Conservation (phyloP, 345 rosid genomes). For the Mercurialis annua region DNA sequence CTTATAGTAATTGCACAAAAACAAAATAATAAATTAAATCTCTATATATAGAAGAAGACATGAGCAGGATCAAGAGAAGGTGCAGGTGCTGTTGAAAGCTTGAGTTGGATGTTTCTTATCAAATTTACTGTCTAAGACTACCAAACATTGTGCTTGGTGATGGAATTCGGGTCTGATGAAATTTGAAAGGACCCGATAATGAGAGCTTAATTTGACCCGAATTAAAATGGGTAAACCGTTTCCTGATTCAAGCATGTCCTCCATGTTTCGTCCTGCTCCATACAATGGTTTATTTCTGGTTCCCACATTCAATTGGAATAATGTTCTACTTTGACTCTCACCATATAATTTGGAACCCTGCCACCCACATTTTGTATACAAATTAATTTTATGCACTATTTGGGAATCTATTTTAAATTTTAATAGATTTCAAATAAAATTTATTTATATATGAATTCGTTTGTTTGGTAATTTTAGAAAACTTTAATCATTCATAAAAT, state of each 20-base stretch:
- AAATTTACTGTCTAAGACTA: conserved; percentile 34
- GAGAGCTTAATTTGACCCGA: conserved; percentile 36
- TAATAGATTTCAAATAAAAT: too few species aligned
- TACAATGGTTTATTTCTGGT: conserved; percentile 69
- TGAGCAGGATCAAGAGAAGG: not conserved
- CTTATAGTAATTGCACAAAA: too few species aligned
- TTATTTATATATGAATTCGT: too few species aligned
- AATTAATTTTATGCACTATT: too few species aligned
- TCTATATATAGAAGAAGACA: not conserved
- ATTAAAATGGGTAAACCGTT: conserved; percentile 58
- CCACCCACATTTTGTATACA: not conserved
- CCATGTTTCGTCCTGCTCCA: conserved; percentile 80
- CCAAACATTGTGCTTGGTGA: conserved; percentile 48
- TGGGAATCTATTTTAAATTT: too few species aligned
- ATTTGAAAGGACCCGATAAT: conserved; percentile 53
- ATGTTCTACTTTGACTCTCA: conserved; percentile 34
- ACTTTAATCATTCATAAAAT: too few species aligned
- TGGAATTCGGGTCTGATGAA: conserved; percentile 53
- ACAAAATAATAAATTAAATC: not conserved
- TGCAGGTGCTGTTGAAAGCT: conserved; percentile 39
- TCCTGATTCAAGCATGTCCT: conserved; percentile 67
- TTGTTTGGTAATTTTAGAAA: too few species aligned
- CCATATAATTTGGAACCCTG: conserved; percentile 60
- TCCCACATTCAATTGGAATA: conserved; percentile 46
- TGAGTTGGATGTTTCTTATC: conserved; percentile 40